Base-by-base conservation (phyloP, 2,329 filamentous ascomycete species). In the Apiospora phragmitis region DNA sequence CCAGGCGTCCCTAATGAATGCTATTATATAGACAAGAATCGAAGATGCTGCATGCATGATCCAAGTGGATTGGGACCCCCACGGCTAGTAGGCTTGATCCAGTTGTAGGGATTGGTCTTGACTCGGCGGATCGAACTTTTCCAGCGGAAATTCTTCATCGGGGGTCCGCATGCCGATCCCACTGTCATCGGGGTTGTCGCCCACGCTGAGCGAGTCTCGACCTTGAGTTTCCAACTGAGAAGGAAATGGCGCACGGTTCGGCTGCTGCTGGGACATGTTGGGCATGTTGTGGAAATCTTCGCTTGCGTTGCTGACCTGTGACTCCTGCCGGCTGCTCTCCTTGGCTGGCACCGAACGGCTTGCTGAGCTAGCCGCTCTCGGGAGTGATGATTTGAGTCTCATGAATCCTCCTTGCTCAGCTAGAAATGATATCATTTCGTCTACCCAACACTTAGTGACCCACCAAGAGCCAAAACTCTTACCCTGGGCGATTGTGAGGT, bases 371-470 rank as follows among this genome's bases (percentile, higher is more conserved):
- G 77, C 74, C 9, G 77, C 76, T 16, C 77, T 73, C 14, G 80
- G 80, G 4, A 81, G 81, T 9, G 81, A 73, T 41, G 68, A 82
- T 73, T 84, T 88, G 71, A 87, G 87, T 74, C 87, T 86, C 84
- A 98, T 91, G 78, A 98, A 98, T 0, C 95, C 95, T 68, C 95
- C 95, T 76, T 95, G 91, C 77, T 97, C 94, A 0, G 94, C 94
- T 75, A 97, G 86, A 87, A 97, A 98, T 70, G 92, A 88, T 67
- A 94, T 90, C 93, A 97, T 97, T 83, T 98, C 95, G 77, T 98
- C 95, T 68, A 98, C 89, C 87, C 95, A 98, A 71, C 95, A 95
- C 80, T 98, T 97, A 4, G 94, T 94, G 71, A 98, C 93, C 93
- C 93, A 96, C 94, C 94, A 97, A 7, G 93, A 91, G n/a, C 93